Base-by-base conservation (phyloP, 2,329 filamentous ascomycete species). In the Sporothrix humicola region DNA sequence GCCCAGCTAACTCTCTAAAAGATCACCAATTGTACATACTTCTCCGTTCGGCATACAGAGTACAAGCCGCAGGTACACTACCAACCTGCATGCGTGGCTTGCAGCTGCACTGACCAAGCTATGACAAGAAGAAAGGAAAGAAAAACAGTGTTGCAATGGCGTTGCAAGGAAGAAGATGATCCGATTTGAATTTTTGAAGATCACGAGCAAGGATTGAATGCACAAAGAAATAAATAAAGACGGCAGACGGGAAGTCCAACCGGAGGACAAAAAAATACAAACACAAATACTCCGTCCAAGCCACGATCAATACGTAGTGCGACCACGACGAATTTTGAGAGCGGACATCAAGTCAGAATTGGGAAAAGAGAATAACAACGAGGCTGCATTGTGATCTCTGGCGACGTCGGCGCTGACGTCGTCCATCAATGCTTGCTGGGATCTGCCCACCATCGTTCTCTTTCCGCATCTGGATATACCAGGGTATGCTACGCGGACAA, bases 41-140 rank as follows among this genome's bases (percentile, higher is more conserved):
- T 20, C 52, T 56, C 20, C 20, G 52, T 15, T 10, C 44, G 12
- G 4, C 37, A 17, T 23, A 63, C 59, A 63, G 7, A 56, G 44
- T 68, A 50, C 46, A 68, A 44, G 12, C 63, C 46, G 23, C 44
- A 68, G 69, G 44, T 42, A 65, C 46, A 42, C 9, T 8, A 20
- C 37, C 69, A 71, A 20, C 48, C 15, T 48, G 20, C 44, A 42
- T 46, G 44, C 37, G 54, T 52, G 20, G 58, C 58, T 70, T 54
- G 58, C 23, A 72, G 58, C 56, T 50, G 58, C 58, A 61, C n/a
- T 52, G 56, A 58, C 44, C 70, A 72, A 61, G 46, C 44, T 6
- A 52, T 58, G 70, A 52, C 23, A 61, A 71, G 44, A 37, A 31
- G 17, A 6, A 56, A 20, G 54, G 15, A 54, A 50, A 52, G 26